Evolutionary conservation across 2,329 filamentous ascomycete species (phyloP).

Genomic region (Neonectria neomacrospora): DNA sequence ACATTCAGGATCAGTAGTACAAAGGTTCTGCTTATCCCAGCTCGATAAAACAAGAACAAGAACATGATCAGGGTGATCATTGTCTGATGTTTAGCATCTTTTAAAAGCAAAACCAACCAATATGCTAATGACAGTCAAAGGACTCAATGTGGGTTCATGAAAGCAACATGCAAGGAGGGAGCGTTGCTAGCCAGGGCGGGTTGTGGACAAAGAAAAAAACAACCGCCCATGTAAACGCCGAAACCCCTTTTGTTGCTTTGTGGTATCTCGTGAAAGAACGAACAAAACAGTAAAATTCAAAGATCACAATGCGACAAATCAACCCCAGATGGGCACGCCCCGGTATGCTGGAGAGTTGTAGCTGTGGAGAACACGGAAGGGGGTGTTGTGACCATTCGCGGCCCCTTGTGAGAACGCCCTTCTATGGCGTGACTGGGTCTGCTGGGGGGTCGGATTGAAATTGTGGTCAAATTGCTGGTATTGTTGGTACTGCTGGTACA

Average conservation of each 20-base stretch:
- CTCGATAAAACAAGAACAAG: conserved; percentile 13
- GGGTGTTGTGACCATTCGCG: conserved; percentile 43
- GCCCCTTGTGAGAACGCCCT: conserved; percentile 33
- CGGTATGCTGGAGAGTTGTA: conserved; percentile 69
- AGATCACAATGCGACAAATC: conserved; percentile 13
- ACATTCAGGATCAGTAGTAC: conserved; percentile 2
- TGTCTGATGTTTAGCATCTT: neutral
- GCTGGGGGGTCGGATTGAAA: conserved; percentile 20
- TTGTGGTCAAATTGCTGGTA: conserved; percentile 38
- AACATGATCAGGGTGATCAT: conserved; percentile 6
- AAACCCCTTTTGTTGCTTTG: conserved; percentile 12
- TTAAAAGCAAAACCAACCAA: neutral
- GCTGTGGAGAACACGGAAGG: conserved; percentile 66
- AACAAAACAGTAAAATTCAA: conserved; percentile 4
- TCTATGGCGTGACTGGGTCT: conserved; percentile 24
- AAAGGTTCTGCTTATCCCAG: conserved; percentile 3
- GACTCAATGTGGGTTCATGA: neutral
- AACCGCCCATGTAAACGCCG: conserved; percentile 11
- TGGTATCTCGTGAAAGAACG: conserved; percentile 34
- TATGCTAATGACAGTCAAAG: neutral
- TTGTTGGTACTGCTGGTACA: neutral
- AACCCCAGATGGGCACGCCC: conserved; percentile 67
- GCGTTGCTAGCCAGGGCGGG: neutral
- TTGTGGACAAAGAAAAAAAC: neutral
- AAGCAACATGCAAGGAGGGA: conserved; percentile 2